These are phyloP conservation scores for Curvularia sp. DNA, from an alignment of 2,329 filamentous ascomycete genomes.

Conservation along the genomic window DNA sequence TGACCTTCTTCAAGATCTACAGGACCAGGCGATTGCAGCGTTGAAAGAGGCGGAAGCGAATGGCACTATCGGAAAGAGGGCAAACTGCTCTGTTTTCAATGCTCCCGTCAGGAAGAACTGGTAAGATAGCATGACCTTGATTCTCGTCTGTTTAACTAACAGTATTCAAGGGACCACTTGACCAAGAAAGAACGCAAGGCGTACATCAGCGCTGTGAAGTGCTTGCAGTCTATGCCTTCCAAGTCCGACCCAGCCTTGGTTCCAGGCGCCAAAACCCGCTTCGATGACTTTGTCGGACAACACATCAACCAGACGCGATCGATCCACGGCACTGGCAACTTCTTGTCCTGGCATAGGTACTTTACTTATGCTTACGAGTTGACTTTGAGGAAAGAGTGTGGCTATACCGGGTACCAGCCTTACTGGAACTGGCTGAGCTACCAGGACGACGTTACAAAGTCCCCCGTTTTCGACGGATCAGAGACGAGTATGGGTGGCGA, in stretches of 20 bases:
- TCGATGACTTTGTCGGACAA: constrained; percentile 37
- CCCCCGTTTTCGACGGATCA: constrained; percentile 36
- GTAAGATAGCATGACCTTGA: constrained; percentile 8
- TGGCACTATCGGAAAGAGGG: constrained; percentile 9
- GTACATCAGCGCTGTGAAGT: constrained; percentile 32
- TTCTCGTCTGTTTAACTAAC: background rate
- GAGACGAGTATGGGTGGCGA: constrained; percentile 47
- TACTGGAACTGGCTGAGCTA: constrained; percentile 59
- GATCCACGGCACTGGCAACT: constrained; percentile 33
- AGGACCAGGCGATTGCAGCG: constrained; percentile 20
- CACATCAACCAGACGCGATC: constrained; percentile 30
- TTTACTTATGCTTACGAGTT: constrained; percentile 48
- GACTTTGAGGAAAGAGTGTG: constrained; percentile 49
- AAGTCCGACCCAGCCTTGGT: constrained; percentile 18
- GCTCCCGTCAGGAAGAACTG: constrained; percentile 25
- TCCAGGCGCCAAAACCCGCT: constrained; percentile 33
- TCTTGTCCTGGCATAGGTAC: constrained; percentile 48
- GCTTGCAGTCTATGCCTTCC: constrained; percentile 22
- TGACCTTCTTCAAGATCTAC: constrained; percentile 22
- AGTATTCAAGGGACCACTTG: background rate
- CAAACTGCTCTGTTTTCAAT: constrained; percentile 16
- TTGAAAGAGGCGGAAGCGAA: constrained; percentile 17
- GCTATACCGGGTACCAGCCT: constrained; percentile 46
- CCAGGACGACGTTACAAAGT: constrained; percentile 36
- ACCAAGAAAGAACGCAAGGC: constrained; percentile 21